These are phyloP conservation scores for Alternaria solani DNA, from an alignment of 2,329 filamentous ascomycete genomes.

Conservation along the genomic window DNA sequence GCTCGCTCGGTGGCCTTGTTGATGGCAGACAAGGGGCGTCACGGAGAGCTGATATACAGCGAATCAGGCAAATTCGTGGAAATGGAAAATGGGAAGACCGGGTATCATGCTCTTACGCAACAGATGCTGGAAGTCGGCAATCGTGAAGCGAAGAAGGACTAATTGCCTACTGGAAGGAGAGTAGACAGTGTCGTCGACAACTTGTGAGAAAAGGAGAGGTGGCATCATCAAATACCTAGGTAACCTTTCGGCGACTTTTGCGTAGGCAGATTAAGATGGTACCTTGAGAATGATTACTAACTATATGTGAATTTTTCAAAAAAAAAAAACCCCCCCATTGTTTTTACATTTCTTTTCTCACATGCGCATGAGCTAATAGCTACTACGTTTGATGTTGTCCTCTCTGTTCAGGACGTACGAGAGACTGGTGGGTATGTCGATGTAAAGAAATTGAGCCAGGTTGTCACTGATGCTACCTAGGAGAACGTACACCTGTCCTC, in stretches of 20 bases:
- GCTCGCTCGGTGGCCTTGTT: conserved; percentile 34
- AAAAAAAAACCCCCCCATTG: too few species aligned
- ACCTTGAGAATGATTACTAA: neutral
- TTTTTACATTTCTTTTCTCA: too few species aligned
- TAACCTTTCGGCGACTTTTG: neutral
- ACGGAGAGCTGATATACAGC: conserved; percentile 40
- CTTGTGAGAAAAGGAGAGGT: neutral
- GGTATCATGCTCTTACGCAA: conserved; percentile 26
- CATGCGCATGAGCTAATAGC: neutral
- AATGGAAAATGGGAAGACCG: conserved; percentile 38
- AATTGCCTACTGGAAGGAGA: neutral
- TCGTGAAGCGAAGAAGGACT: conserved; percentile 10
- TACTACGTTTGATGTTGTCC: neutral
- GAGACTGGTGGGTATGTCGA: too few species aligned
- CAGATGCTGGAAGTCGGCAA: conserved; percentile 25
- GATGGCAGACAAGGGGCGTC: conserved; percentile 38
- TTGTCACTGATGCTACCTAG: too few species aligned
- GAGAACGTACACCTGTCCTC: too few species aligned
- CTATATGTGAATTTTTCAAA: neutral
- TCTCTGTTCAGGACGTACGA: too few species aligned
- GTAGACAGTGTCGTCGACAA: conserved; percentile 2
- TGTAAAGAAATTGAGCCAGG: too few species aligned
- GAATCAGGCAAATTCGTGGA: conserved; percentile 36
- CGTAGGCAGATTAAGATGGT: neutral
- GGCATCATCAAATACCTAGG: neutral